Conservation (phyloP, 352 stramenopile species). For the Lagenidium sp. region DNA sequence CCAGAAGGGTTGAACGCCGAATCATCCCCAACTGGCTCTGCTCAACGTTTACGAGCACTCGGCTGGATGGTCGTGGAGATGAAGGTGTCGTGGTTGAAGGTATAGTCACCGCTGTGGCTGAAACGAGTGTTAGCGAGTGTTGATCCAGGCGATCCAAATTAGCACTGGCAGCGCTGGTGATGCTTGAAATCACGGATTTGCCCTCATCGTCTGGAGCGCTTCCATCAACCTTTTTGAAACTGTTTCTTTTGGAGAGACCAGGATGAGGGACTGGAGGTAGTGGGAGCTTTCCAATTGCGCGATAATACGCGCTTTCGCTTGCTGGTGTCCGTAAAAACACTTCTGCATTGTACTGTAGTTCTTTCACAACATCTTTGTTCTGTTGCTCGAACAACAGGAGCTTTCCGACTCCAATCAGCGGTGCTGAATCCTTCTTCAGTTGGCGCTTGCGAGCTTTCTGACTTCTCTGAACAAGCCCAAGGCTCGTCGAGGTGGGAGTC, state of each 20-base stretch:
- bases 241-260: constrained; percentile 19
- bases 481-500: constrained; percentile 1
- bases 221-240: constrained; percentile 1
- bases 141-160: no score
- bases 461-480: constrained; percentile 24
- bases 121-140: no score
- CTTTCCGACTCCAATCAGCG: constrained; percentile 63
- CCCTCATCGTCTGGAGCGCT: no score
- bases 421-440: constrained; percentile 56
- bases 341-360: constrained; percentile 83
- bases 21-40: constrained; percentile 30
- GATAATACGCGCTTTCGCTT: constrained; percentile 68
- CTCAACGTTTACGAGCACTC: constrained; percentile 24
- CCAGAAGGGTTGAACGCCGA: constrained; percentile 38
- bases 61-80: no score
- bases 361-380: constrained; percentile 89
- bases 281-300: constrained; percentile 45
- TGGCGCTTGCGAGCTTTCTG: constrained; percentile 69
- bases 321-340: constrained; percentile 62
- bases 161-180: background rate
- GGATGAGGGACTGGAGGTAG: constrained; percentile 41
- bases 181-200: constrained; percentile 5
- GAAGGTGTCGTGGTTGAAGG: no score
- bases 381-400: constrained; percentile 85
- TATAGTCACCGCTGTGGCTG: no score